These are phyloP conservation scores for Marasmius tenuissimus DNA, from an alignment of 1,284 basidiomycete species.

Conservation along the genomic window DNA sequence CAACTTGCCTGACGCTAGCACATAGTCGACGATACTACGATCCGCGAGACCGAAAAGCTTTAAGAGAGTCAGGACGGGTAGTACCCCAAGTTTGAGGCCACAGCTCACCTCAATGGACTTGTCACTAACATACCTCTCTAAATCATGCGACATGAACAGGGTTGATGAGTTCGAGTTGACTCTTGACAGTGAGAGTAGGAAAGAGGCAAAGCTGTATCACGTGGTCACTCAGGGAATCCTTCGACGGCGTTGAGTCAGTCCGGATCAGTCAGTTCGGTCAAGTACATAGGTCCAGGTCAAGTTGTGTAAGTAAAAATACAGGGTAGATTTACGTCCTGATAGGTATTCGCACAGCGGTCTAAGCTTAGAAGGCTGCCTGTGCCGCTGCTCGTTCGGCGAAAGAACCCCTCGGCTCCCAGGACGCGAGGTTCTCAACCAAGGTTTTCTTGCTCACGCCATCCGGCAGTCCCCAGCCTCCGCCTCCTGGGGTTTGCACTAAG, in stretches of 20 bases:
- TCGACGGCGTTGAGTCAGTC: too few relatives aligned
- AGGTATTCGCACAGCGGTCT: background rate
- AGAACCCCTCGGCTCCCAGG: constrained; percentile 76
- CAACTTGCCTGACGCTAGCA: constrained; percentile 77
- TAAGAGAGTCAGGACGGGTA: background rate
- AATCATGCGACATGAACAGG: constrained; percentile 50
- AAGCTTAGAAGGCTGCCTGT: constrained; percentile 60
- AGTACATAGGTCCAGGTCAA: too few relatives aligned
- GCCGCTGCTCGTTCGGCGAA: constrained; percentile 69
- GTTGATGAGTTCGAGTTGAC: background rate
- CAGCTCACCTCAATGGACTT: constrained; percentile 74
- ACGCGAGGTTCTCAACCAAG: constrained; percentile 35
- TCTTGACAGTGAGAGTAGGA: too few relatives aligned
- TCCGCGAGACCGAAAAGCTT: constrained; percentile 85
- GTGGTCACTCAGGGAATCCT: too few relatives aligned
- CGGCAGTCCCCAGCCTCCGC: constrained; percentile 82
- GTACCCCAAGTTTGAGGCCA: background rate
- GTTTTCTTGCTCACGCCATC: constrained; percentile 33
- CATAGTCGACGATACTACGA: constrained; percentile 81
- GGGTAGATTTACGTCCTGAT: background rate
- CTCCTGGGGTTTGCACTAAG: constrained; percentile 88
- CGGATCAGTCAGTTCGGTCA: too few relatives aligned
- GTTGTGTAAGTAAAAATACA: background rate
- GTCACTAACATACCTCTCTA: constrained; percentile 84
- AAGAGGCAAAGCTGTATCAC: too few relatives aligned